Base-by-base conservation (phyloP, 495 filamentous ascomycete genomes). In the Penicillium paradoxum region DNA sequence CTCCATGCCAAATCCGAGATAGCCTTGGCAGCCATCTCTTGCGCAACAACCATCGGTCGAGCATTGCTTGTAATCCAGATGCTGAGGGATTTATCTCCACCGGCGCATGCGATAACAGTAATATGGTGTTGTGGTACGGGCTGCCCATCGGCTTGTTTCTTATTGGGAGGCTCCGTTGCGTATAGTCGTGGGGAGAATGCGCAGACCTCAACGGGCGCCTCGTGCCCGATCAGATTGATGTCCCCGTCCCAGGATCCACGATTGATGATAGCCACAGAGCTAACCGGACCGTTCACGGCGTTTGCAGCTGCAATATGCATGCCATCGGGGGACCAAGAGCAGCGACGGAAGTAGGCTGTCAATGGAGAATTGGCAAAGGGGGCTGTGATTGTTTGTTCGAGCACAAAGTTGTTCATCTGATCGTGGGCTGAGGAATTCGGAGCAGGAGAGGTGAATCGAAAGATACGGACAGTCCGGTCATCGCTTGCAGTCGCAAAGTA, bases 401-500 rank as follows among this genome's bases (percentile, higher is more conserved):
- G 83, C 36, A 88, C 78, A 60, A 97, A 99, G 60, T 97, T 99
- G 68, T 91, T 91, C 59, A 90, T 81, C 69, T 95, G 92, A 59
- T 99, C 95, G 57, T 96, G 86, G 24, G 90, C 80, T 4, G 89
- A 93, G 9, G 95, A 89, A 70, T 96, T 97, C n/a, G 92, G 87
- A 0, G 83, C 77, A 0, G 93, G 93, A 2, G 91, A 85, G 13
- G 86, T 96, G 67, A 96, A 99, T 47, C 91, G 86, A 72, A 95
- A 96, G 53, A 99, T 88, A 66, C 96, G 96, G 70, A 99, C 93
- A 6, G 90, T 90, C 27, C 93, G 85, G 65, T 99, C 93, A 65
- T 99, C 93, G 71, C 89, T 95, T 1, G 93, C 91, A 1, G 93
- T 99, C 24, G 93, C 93, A 71, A 99, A 99, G 75, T 95, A 97